Conservation (phyloP, 441 rosid genomes). For the Pelargonium australe region DNA sequence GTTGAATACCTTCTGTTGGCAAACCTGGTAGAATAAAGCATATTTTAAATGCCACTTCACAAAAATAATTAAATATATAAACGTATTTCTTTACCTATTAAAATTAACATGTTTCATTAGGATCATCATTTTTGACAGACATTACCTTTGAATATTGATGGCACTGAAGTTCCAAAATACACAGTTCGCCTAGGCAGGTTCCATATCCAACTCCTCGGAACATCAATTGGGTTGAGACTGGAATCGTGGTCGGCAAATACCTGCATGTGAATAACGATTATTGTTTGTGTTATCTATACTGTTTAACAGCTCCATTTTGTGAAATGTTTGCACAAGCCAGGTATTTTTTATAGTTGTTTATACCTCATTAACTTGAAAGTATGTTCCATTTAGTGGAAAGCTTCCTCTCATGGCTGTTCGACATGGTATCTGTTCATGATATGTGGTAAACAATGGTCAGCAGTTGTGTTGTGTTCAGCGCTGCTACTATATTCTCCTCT, state of each 20-base stretch:
- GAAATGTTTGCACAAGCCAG: neutral
- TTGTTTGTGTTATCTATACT: neutral
- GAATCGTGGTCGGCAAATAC: conserved; percentile 88
- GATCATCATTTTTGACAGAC: neutral
- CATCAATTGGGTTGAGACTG: conserved; percentile 69
- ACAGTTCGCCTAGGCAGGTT: conserved; percentile 71
- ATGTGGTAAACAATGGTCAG: neutral
- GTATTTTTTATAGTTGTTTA: neutral
- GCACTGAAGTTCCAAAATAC: conserved; percentile 87
- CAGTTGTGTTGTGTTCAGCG: neutral
- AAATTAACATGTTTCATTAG: conserved; percentile 2
- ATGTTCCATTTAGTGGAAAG: conserved; percentile 92
- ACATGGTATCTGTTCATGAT: conserved; percentile 68
- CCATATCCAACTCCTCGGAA: conserved; percentile 82
- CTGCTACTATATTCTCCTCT: neutral
- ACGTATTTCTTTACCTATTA: conserved; percentile 4
- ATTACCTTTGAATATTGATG: conserved; percentile 87
- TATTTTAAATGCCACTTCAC: neutral
- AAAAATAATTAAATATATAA: conserved; percentile 8
- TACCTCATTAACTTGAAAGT: conserved; percentile 95
- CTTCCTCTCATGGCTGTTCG: conserved; percentile 97
- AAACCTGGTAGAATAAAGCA: conserved; percentile 47
- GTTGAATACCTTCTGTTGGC: conserved; percentile 67
- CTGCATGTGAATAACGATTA: conserved; percentile 36
- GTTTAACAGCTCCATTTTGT: conserved; percentile 9